Evolutionary conservation across 495 filamentous ascomycete species (phyloP), one percentile per base, ranked within the genome.

Genomic region (Aspergillus olivimuriae): DNA sequence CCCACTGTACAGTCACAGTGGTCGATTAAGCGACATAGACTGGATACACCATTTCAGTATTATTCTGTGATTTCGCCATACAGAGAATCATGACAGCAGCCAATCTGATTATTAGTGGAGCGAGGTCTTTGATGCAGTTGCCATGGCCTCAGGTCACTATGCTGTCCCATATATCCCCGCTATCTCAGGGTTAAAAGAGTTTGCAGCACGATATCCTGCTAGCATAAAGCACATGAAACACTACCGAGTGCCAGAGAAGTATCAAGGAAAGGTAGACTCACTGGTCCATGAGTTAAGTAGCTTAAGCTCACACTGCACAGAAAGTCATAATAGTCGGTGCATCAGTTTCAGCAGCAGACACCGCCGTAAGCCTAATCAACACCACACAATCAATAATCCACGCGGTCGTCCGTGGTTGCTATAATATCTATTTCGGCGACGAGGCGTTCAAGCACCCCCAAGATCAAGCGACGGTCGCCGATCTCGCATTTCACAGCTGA

Each of bases 131-230:
- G 88, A 94, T 62, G 89, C 85, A 0, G 73, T 94, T 1, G 76
- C 91, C 0, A 78, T 94, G 4, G 87, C 86, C 1, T 84, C 76
- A 22, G 89, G 89, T 0, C 88, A 95, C 56, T 92, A 88, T 57
- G 70, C 74, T 1, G 77, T 84, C 7, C 83, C 84, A 0, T 83
- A 73, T 57, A 72, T 94, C 7, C 89, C 89, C 0, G 56, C 66
- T 1, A 77, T 86, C 18, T 46, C 55, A 0, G 68, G 68, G 0
- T 34, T 72, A 48, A 56, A 63, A 16, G 64, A 69, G 30, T 67
- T 62, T 19, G 52, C 62, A 0, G 41, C 48, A 8, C 41, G 44
- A 18, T 62, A 65, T 41, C 66, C 68, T 1, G 58, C 52, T 1
- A 56, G 58, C 17, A 55, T 72, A 5, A 49, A 60, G 20, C 68